A percentile compares a stretch with the other conserved stretches of the same genome.
Evolutionary conservation across 345 rosid genomes (phyloP).

Genomic region (Eucalyptus grandis): DNA sequence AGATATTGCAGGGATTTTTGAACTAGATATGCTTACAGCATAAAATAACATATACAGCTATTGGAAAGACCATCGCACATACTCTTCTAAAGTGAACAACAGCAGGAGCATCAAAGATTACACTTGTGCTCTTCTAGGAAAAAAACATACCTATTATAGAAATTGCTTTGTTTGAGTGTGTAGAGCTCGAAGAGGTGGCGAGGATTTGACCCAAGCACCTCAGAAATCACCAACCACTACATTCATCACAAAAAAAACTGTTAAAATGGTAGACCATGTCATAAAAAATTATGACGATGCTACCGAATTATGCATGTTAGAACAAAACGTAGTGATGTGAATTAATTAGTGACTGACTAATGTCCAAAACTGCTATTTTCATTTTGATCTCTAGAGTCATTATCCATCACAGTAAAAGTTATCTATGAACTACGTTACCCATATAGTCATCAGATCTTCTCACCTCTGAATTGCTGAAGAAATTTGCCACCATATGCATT

Average conservation of each 20-base stretch:
- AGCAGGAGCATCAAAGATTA: neutral
- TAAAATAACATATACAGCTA: neutral
- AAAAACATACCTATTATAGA: constrained; percentile 45
- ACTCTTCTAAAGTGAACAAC: neutral
- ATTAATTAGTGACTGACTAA: neutral
- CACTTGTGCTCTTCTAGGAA: neutral
- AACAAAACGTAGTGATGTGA: neutral
- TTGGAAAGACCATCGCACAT: neutral
- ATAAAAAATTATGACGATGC: neutral
- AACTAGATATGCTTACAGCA: neutral
- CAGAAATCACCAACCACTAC: constrained; percentile 77
- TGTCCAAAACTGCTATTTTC: neutral
- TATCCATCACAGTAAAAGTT: neutral
- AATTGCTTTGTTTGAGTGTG: constrained; percentile 77
- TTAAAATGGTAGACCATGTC: neutral
- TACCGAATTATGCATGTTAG: neutral
- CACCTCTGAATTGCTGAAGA: constrained; percentile 85
- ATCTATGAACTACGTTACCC: neutral
- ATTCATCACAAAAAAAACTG: neutral
- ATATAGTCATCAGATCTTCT: constrained; percentile 5
- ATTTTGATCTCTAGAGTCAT: neutral
- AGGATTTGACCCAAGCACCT: constrained; percentile 84
- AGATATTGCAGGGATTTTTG: neutral
- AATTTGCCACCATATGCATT: constrained; percentile 84
- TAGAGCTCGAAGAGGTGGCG: constrained; percentile 95